Evolutionary conservation across 169 alveolate genomes (phyloP), one percentile per base, ranked within the genome.

Genomic region (Eimeria maxima): DNA sequence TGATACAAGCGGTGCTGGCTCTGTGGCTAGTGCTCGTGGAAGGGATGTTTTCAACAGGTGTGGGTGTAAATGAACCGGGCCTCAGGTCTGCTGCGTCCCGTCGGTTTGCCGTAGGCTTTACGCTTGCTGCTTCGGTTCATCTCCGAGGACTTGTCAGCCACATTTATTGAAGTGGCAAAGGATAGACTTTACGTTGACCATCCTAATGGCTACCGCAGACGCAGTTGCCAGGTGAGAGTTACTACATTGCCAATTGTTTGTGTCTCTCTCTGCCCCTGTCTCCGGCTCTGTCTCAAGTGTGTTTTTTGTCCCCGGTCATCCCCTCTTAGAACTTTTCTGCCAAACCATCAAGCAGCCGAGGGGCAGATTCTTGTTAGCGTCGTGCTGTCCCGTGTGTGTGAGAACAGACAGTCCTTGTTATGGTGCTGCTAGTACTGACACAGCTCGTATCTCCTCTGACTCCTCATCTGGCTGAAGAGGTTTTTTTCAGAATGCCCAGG

Each of bases 381-480:
- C 47, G 3, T 29, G 67, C 73, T 44, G 57, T 55, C 24, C 24
- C 29, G 47, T 65, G 42, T 60, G 29, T 47, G 53, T 50, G 71
- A 24, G 3, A 33, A 33, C 94, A 93, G 96, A 83, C 96, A 38
- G 96, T 93, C 27, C 96, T 93, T 45, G 88, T 71, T 18, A 57
- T 65, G 29, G 33, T 69, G 29, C 81, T 93, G 38, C 67, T 83
- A 42, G 60, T 90, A 27, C 89, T 93, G 27, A 60, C 71, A 29
- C 90, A 45, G 76, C 90, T 93, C n/a, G 55, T 93, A 50, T 91
- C 94, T n/a, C 96, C 96, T 63, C 60, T 93, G 65, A 80, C 93
- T 14, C 96, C 96, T 24, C 96, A 93, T 47, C 67, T 93, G 88
- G 93, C 94, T 33, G 96, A 93, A 84, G 96, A 93, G 80, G 94